Conservation (phyloP, 139 green algal species). For the Zygnema circumcarinatum region DNA sequence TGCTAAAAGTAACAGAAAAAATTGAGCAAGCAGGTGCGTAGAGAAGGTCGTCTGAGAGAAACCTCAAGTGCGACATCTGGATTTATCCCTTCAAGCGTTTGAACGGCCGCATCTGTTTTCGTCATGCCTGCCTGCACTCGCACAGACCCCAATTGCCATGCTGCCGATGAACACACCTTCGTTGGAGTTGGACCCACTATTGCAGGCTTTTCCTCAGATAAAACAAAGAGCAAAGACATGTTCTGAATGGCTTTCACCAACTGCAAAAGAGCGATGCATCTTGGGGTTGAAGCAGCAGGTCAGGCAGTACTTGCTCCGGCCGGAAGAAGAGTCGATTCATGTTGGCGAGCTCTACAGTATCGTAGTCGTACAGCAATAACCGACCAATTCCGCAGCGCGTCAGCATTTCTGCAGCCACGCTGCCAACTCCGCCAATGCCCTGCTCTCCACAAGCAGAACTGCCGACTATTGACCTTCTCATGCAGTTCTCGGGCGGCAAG, state of each 20-base stretch:
- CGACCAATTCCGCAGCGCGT: conserved; percentile 91
- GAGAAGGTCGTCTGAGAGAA: not conserved
- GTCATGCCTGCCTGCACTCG: conserved; percentile 83
- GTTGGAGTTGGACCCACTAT: not conserved
- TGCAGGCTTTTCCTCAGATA: too few relatives aligned
- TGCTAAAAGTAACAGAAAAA: not conserved
- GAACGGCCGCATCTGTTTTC: conserved; percentile 92
- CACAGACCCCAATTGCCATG: too few relatives aligned
- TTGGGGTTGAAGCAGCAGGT: too few relatives aligned
- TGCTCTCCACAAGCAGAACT: not conserved
- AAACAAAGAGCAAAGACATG: too few relatives aligned
- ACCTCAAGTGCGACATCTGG: conserved; percentile 75
- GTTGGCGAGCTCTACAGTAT: conserved; percentile 97
- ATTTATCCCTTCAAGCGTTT: conserved; percentile 92
- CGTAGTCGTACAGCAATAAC: conserved; percentile 90
- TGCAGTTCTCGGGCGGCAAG: too few relatives aligned
- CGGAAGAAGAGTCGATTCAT: conserved; percentile 99
- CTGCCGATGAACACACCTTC: not conserved
- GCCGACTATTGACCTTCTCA: too few relatives aligned
- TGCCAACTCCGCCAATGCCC: conserved; percentile 86
- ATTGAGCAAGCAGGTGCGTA: too few relatives aligned
- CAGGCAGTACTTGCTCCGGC: conserved; percentile 76
- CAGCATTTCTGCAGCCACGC: conserved; percentile 95
- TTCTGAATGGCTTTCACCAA: too few relatives aligned
- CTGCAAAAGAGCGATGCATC: too few relatives aligned